These are phyloP conservation scores for Citrullus colocynthis DNA, from an alignment of 306 rosid genomes.

Conservation along the genomic window DNA sequence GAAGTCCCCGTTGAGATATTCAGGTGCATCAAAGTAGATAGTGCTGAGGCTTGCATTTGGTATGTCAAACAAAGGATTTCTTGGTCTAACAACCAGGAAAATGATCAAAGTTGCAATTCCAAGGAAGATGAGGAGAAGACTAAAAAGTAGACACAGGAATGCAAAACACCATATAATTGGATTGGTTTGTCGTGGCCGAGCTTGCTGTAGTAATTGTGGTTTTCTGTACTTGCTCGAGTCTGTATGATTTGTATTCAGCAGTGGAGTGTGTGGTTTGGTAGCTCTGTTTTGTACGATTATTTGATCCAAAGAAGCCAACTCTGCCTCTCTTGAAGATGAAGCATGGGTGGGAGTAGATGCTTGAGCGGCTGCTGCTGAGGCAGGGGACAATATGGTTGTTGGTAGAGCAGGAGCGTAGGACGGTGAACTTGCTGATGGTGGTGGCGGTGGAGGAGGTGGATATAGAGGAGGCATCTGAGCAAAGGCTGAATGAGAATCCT, in stretches of 20 bases:
- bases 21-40: slow-evolving; percentile 62
- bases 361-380: not conserved
- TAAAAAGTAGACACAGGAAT: slow-evolving; percentile 51
- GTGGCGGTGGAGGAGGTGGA: not conserved
- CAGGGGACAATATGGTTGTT: not conserved
- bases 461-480: slow-evolving; percentile 27
- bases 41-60: slow-evolving; percentile 66
- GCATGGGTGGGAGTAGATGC: not conserved
- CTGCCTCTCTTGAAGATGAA: slow-evolving; percentile 14
- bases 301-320: slow-evolving; percentile 30
- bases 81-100: slow-evolving; percentile 58
- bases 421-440: not conserved
- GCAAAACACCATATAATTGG: slow-evolving; percentile 72
- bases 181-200: slow-evolving; percentile 44
- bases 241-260: slow-evolving; percentile 8
- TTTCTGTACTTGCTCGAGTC: slow-evolving; percentile 17
- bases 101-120: slow-evolving; percentile 61
- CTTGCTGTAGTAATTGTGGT: slow-evolving; percentile 24
- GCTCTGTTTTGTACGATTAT: slow-evolving; percentile 22
- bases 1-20: slow-evolving; percentile 73
- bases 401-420: slow-evolving; percentile 4
- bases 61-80: slow-evolving; percentile 51
- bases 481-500: slow-evolving; percentile 4
- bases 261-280: slow-evolving; percentile 12
- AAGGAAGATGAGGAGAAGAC: slow-evolving; percentile 64